Conservation (phyloP, 306 rosid species). For the Glycyrrhiza uralensis region DNA sequence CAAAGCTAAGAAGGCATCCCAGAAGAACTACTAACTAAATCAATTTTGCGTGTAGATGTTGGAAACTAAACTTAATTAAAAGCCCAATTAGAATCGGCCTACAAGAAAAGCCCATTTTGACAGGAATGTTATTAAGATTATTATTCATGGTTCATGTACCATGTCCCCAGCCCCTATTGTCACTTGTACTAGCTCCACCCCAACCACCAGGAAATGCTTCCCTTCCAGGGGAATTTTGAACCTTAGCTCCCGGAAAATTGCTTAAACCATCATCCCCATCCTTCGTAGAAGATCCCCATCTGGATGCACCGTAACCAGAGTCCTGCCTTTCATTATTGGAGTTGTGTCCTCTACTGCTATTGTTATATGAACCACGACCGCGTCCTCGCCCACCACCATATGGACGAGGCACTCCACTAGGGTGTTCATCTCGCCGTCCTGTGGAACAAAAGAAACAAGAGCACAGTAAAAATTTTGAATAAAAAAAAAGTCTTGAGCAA, state of each 20-base stretch:
- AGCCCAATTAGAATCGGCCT: no score
- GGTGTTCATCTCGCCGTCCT: constrained; percentile 77
- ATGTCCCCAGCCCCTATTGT: constrained; percentile 32
- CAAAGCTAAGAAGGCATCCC: no score
- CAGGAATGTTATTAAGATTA: no score
- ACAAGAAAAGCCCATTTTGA: no score
- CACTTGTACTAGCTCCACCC: constrained; percentile 41
- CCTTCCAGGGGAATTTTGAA: constrained; percentile 81
- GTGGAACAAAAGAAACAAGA: background rate
- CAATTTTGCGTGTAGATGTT: no score
- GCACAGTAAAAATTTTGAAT: background rate
- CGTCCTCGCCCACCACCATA: constrained; percentile 61
- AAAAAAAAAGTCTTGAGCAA: background rate
- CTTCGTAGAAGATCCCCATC: constrained; percentile 68
- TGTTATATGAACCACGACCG: constrained; percentile 63
- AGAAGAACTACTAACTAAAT: no score
- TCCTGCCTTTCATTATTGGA: constrained; percentile 60
- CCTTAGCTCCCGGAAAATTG: constrained; percentile 71
- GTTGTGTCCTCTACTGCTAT: constrained; percentile 52
- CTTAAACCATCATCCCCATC: constrained; percentile 69
- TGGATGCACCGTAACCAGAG: constrained; percentile 48
- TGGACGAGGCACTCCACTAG: constrained; percentile 93
- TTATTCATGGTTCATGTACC: no score
- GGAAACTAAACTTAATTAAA: no score
- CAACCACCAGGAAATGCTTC: constrained; percentile 92